phyloP scores from a whole-genome alignment of 2,329 filamentous ascomycete genomes.

The Fusarium aywerte region DNA sequence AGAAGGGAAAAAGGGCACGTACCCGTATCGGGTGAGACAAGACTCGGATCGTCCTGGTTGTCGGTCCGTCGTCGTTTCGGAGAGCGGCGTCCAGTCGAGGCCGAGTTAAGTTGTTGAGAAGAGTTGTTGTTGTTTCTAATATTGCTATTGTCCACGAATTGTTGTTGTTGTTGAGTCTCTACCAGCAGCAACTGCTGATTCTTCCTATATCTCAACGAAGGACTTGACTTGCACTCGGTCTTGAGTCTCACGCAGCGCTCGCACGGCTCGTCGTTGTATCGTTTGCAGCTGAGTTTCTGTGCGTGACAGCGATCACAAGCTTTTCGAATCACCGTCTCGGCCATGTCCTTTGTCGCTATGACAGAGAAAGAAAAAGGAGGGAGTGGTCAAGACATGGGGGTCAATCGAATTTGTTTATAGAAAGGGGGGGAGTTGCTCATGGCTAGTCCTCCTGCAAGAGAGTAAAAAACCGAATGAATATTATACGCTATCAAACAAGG shows the following conservation, averaged over 20 bases:
- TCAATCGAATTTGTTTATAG: slow-evolving; percentile 25
- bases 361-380: slow-evolving; percentile 30
- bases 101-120: slow-evolving; percentile 11
- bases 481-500: not conserved
- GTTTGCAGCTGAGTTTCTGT: slow-evolving; percentile 60
- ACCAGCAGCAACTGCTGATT: slow-evolving; percentile 43
- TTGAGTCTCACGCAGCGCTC: slow-evolving; percentile 57
- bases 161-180: slow-evolving; percentile 27
- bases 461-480: not conserved
- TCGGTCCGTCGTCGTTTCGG: slow-evolving; percentile 54
- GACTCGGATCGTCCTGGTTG: slow-evolving; percentile 45
- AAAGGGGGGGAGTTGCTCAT: slow-evolving; percentile 2
- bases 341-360: slow-evolving; percentile 48
- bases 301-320: slow-evolving; percentile 60
- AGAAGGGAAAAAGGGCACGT: slow-evolving; percentile 40
- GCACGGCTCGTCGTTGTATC: slow-evolving; percentile 54
- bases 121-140: slow-evolving; percentile 22
- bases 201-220: slow-evolving; percentile 54
- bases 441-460: not conserved
- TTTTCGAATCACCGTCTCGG: slow-evolving; percentile 54
- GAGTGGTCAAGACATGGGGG: slow-evolving; percentile 46
- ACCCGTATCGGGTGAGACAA: slow-evolving; percentile 52
- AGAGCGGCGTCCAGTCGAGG: slow-evolving; percentile 46
- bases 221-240: slow-evolving; percentile 58
- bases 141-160: slow-evolving; percentile 19